These are phyloP conservation scores for Fusarium sp. DNA, from an alignment of 2,329 filamentous ascomycete species.

Conservation along the genomic window DNA sequence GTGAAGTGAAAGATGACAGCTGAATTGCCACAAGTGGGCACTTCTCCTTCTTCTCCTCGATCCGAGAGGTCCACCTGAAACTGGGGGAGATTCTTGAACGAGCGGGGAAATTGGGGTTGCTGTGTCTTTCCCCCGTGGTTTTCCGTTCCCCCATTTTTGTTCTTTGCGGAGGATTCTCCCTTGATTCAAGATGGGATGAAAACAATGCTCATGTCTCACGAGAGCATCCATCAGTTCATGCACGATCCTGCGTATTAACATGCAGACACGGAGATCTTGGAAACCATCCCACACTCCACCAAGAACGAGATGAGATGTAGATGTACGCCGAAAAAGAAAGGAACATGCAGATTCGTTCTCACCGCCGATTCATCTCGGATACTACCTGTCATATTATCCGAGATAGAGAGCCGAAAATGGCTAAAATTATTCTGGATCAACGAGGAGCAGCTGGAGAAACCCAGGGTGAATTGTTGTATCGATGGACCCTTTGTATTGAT, in stretches of 20 bases:
- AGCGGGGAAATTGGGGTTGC: neutral
- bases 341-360: neutral
- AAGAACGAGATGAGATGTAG: neutral
- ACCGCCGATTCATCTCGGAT: neutral
- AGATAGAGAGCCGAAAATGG: neutral
- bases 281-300: neutral
- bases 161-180: neutral
- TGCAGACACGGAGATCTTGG: neutral
- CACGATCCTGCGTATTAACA: neutral
- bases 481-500: too few species aligned
- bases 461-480: neutral
- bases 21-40: neutral
- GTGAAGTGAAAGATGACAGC: neutral
- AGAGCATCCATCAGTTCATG: neutral
- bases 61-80: neutral
- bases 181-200: neutral
- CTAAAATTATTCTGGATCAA: neutral
- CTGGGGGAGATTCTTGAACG: neutral
- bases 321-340: neutral
- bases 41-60: neutral
- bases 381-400: neutral
- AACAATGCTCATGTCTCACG: neutral
- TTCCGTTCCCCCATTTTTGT: neutral
- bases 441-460: neutral
- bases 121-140: neutral